Evolutionary conservation across 345 rosid genomes (phyloP), one percentile per base, ranked within the genome.

Genomic region (Carallia brachiata): DNA sequence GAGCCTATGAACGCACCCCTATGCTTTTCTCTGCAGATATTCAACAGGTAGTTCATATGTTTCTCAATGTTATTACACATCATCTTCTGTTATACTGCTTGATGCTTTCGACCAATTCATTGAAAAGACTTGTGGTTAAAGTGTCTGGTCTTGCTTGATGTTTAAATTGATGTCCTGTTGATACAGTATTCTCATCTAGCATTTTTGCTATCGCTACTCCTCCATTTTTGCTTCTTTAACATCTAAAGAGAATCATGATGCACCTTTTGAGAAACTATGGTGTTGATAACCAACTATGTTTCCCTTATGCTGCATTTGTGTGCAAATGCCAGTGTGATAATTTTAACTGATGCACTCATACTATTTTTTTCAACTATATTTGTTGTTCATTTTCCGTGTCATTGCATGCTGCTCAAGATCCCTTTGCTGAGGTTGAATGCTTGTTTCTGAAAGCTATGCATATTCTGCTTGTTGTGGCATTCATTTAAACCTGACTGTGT

Each of bases 1-100:
- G 97, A 78, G 77, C 72, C 52, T 95, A 95, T 85, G 98, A 88
- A 66, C 34, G 18, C 19, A 83, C 87, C 9, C 98, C 92, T 63
- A 9, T 48, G 72, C 92, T 83, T 65, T 87, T 95, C 77, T 69
- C 72, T 65, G 69, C 79, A 4, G 96, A 95, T 84, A 71, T 92
- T 67, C 84, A 80, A 69, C 84, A 77, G 97, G 99, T 95, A 76
- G 72, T 61, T 61, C 76, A 6, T 62, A 16, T 62, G 8, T 54
- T 70, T 60, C 68, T 58, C 73, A 61, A 13, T 36, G 12, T 58
- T 62, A 39, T 36, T 37, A 52, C 60, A 39, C 27, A 52, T 75
- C 53, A 27, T 36, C 34, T 28, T 30, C 19, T 37, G 40, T 52
- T 28, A 62, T 54, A 17, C 30, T 13, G 12, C 5, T 59, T 6